Percentiles rank a stretch among this genome's conserved stretches.
Conservation (phyloP, 2,329 filamentous ascomycete genomes). For the Fusarium tuaranense region DNA sequence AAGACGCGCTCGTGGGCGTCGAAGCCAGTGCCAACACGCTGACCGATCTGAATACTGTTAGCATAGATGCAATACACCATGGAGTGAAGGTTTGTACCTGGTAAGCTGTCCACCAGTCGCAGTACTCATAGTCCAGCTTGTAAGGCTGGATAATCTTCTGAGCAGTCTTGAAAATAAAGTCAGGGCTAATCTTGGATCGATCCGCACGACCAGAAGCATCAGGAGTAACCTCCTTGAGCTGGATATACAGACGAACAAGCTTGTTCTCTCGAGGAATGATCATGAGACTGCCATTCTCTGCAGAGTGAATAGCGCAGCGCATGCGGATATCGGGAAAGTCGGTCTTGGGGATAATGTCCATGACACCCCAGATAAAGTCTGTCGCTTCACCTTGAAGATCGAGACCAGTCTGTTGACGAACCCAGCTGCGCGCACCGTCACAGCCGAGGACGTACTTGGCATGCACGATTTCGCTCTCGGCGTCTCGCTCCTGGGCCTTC, state of each 20-base stretch:
- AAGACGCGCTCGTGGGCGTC: constrained; percentile 71
- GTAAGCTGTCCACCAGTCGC: constrained; percentile 57
- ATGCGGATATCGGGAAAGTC: constrained; percentile 71
- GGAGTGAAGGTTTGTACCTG: constrained; percentile 48
- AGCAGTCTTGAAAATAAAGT: constrained; percentile 71
- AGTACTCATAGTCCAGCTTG: constrained; percentile 71
- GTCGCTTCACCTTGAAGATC: constrained; percentile 66
- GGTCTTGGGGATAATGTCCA: constrained; percentile 56
- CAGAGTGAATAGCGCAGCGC: constrained; percentile 69
- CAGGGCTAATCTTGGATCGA: constrained; percentile 71
- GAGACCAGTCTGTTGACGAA: constrained; percentile 65
- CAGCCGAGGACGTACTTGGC: constrained; percentile 74
- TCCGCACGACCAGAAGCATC: constrained; percentile 55
- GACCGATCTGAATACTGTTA: constrained; percentile 61
- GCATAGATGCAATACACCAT: background rate
- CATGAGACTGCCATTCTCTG: constrained; percentile 68
- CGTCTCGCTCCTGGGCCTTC: constrained; percentile 37
- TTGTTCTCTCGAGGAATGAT: constrained; percentile 73
- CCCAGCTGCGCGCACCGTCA: constrained; percentile 77
- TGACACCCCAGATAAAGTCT: constrained; percentile 64
- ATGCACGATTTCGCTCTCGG: constrained; percentile 45
- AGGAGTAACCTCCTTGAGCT: constrained; percentile 63
- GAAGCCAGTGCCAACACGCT: constrained; percentile 70
- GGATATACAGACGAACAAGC: constrained; percentile 74
- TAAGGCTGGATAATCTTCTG: constrained; percentile 76